phyloP scores from a whole-genome alignment of 345 rosid species.

The Pistacia integerrima region DNA sequence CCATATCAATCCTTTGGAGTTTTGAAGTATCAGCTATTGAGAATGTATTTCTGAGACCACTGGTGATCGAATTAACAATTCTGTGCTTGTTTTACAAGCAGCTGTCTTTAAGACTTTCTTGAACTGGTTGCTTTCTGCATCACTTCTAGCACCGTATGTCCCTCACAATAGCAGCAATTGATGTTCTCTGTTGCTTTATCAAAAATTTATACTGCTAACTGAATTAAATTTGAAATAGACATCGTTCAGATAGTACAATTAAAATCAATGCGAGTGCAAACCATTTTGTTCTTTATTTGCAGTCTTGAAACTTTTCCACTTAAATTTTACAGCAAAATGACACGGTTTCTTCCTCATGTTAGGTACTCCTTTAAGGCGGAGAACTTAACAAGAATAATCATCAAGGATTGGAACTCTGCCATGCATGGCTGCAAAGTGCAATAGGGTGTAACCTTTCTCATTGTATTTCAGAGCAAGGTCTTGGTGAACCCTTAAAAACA shows the following conservation, averaged over 20 bases:
- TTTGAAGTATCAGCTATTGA: neutral
- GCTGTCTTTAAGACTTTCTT: neutral
- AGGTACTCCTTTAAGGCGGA: slow-evolving; percentile 2
- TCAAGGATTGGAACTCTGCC: slow-evolving; percentile 15
- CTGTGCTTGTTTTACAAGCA: neutral
- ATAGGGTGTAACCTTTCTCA: slow-evolving; percentile 21
- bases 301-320: neutral
- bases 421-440: slow-evolving; percentile 29
- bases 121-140: neutral
- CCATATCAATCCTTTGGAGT: neutral
- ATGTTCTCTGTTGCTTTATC: neutral
- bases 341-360: slow-evolving; percentile 19
- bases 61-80: neutral
- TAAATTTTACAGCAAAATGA: slow-evolving; percentile 24
- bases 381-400: slow-evolving; percentile 3
- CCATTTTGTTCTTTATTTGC: neutral
- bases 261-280: neutral
- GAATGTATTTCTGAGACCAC: no score
- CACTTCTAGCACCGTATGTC: neutral
- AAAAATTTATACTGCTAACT: neutral
- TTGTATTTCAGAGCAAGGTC: slow-evolving; percentile 18
- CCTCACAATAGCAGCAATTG: neutral
- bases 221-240: neutral
- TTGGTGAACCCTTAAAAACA: slow-evolving; percentile 13
- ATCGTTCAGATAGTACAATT: neutral